A percentile compares a stretch with the other conserved stretches of the same genome.
These are phyloP conservation scores for Colletotrichum simmondsii DNA, from an alignment of 2,329 filamentous ascomycete genomes.

Conservation along the genomic window DNA sequence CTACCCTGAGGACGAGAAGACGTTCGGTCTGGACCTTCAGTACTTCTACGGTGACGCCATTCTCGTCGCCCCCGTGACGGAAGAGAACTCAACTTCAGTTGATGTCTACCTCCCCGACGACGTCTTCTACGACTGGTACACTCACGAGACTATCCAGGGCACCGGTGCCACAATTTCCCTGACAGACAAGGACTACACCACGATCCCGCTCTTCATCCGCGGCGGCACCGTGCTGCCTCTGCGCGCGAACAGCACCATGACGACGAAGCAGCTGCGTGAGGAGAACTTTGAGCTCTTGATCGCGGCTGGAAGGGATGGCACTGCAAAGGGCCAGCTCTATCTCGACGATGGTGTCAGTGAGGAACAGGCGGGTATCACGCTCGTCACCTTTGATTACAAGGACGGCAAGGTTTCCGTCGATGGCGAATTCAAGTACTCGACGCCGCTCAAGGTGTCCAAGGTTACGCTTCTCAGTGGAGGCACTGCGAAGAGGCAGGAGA, in stretches of 20 bases:
- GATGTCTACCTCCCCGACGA: constrained; percentile 61
- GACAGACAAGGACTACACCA: constrained; percentile 51
- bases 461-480: constrained; percentile 57
- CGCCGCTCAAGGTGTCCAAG: constrained; percentile 54
- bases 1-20: constrained; percentile 66
- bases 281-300: constrained; percentile 79
- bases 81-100: constrained; percentile 55
- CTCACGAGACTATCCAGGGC: constrained; percentile 44
- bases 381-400: constrained; percentile 70
- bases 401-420: constrained; percentile 59
- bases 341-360: constrained; percentile 80
- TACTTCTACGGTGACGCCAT: constrained; percentile 62
- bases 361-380: constrained; percentile 64
- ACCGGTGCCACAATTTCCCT: constrained; percentile 28
- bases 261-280: constrained; percentile 71
- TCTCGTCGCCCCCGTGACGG: constrained; percentile 60
- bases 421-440: constrained; percentile 65
- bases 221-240: constrained; percentile 74
- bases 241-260: constrained; percentile 66
- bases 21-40: constrained; percentile 59
- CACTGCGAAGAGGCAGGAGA: constrained; percentile 20
- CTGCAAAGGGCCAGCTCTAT: constrained; percentile 75
- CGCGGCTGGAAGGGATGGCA: constrained; percentile 70
- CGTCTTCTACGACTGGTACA: constrained; percentile 65
- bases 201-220: constrained; percentile 76